A percentile compares a stretch with the other conserved stretches of the same genome.
phyloP scores from a whole-genome alignment of 163 green algal genomes.

The Volvox carteri region DNA sequence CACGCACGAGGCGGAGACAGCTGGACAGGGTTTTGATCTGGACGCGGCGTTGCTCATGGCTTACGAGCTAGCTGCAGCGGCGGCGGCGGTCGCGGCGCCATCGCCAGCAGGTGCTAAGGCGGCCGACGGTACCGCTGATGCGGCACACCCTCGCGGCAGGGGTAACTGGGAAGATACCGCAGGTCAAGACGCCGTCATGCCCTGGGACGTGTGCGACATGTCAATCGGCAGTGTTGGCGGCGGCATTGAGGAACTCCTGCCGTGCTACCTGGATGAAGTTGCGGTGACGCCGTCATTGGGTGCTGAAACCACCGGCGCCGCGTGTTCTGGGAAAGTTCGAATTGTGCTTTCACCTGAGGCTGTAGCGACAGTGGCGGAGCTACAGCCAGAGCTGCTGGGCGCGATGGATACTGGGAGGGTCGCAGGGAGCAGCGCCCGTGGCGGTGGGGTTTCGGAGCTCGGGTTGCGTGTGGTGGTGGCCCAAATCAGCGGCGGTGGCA shows the following conservation, averaged over 20 bases:
- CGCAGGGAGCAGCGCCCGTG: background rate
- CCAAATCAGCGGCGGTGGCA: background rate
- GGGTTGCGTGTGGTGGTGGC: conserved; percentile 18
- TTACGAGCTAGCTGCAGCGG: conserved; percentile 19
- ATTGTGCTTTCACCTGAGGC: conserved; percentile 9
- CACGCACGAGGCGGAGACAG: too few relatives aligned
- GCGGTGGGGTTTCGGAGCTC: background rate
- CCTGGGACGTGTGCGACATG: background rate
- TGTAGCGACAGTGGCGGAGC: background rate
- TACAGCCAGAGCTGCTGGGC: background rate
- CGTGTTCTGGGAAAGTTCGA: background rate
- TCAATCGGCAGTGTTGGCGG: background rate
- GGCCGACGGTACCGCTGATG: too few relatives aligned
- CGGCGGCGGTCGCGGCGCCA: background rate
- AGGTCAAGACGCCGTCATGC: background rate
- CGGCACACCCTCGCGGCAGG: too few relatives aligned
- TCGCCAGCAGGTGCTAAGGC: too few relatives aligned
- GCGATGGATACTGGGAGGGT: background rate
- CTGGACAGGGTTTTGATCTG: background rate
- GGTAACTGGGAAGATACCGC: too few relatives aligned
- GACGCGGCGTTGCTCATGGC: background rate
- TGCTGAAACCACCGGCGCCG: background rate
- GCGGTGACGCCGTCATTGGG: background rate
- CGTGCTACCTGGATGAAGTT: conserved; percentile 14
- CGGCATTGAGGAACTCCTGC: background rate